Evolutionary conservation across 371 early-diverging fungal species (phyloP), one percentile per base, ranked within the genome.

Genomic region (Blastocladiella emersonii): DNA sequence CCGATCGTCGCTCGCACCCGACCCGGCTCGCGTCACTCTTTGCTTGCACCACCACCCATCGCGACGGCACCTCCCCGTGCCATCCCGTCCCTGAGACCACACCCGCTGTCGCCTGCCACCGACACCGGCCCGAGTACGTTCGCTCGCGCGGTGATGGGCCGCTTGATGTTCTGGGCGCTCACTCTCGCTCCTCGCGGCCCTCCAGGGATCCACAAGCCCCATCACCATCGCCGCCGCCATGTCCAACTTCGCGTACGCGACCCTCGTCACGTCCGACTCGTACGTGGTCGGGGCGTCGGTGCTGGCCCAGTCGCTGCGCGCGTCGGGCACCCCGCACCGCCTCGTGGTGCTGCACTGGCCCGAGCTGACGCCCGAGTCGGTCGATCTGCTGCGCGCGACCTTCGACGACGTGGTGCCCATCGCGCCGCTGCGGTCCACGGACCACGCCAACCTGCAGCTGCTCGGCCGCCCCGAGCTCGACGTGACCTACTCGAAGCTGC

Each of bases 401-500:
- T 87, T 83, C 74, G 85, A 91, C 68, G 61, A 72, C 21, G 72
- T 93, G 39, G 76, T 91, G 61, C 70, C 70, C 41, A 89, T 92
- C 34, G 77, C 80, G 35, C 68, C 75, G 30, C 62, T 81, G 27
- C 69, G 74, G 57, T 84, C 84, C 19, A 48, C 63, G 13, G 82
- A 85, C 51, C 55, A 64, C 34, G 69, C 66, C 45, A 85, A 86
- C 63, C 78, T 96, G 25, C 59, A 69, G 21, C 66, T 92, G 13
- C 78, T 96, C 15, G 94, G 93, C 12, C 78, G 97, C 10, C 87
- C 90, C 19, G 97, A 96, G 60, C 82, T 96, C 34, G 88, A 83
- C 45, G 76, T 85, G 57, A 93, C 95, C 0, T 82, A 86, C 63
- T 93, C 95, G 23, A 96, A 96, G 72, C 71, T 95, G 43, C 88